phyloP scores from a whole-genome alignment of 2,329 filamentous ascomycete species.

The Colletotrichum eremochloae region DNA sequence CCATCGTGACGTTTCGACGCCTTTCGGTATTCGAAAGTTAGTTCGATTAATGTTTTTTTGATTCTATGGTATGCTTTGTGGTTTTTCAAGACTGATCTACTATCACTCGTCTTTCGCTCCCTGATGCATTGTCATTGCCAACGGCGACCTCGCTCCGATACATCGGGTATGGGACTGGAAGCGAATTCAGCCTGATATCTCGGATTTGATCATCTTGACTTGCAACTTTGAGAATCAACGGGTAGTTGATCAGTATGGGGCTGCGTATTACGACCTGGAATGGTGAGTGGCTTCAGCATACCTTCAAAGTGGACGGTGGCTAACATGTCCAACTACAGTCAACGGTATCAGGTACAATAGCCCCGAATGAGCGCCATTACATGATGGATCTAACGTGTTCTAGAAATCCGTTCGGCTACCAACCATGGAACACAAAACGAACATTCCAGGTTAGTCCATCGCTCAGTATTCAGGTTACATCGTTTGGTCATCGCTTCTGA shows the following conservation, averaged over 20 bases:
- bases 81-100: neutral
- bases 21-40: neutral
- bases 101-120: neutral
- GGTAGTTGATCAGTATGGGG: slow-evolving; percentile 65
- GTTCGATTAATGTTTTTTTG: neutral
- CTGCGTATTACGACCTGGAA: slow-evolving; percentile 91
- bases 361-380: neutral
- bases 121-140: neutral
- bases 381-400: neutral
- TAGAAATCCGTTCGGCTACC: slow-evolving; percentile 86
- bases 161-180: slow-evolving; percentile 10
- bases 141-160: neutral
- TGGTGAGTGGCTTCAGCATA: slow-evolving; percentile 62
- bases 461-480: neutral
- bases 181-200: slow-evolving; percentile 16
- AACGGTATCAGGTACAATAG: slow-evolving; percentile 80
- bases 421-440: slow-evolving; percentile 81
- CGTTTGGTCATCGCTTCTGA: slow-evolving; percentile 3
- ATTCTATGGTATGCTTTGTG: neutral
- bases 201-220: neutral
- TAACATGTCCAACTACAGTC: slow-evolving; percentile 62
- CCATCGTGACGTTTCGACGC: neutral
- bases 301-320: slow-evolving; percentile 9
- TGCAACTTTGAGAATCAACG: too few species aligned
- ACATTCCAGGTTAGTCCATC: slow-evolving; percentile 71